Evolutionary conservation across 2,329 filamentous ascomycete species (phyloP).

Genomic region (Colletotrichum filicis): DNA sequence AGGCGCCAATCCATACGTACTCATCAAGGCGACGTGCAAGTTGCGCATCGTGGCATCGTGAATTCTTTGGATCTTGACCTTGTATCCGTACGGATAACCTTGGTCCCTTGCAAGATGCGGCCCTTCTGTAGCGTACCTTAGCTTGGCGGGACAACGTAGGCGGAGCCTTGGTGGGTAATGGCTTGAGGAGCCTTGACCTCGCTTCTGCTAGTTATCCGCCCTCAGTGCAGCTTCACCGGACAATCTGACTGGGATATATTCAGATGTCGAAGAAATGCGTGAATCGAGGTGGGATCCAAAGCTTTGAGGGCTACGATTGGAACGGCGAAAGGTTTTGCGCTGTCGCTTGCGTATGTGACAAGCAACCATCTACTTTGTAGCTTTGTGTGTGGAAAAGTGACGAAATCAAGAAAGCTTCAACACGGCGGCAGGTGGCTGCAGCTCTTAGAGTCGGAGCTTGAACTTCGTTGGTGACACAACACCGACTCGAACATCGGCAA

Average conservation of each 20-base stretch:
- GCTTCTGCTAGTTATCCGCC: conserved; percentile 29
- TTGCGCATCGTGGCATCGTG: not conserved
- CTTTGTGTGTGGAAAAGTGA: not conserved
- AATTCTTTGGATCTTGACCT: conserved; percentile 6
- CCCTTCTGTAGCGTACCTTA: conserved; percentile 17
- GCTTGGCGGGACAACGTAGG: conserved; percentile 24
- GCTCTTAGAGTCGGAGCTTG: not conserved
- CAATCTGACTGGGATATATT: not conserved
- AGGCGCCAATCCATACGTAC: conserved; percentile 4
- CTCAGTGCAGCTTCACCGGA: conserved; percentile 1
- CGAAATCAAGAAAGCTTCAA: conserved; percentile 6
- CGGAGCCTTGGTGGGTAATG: conserved; percentile 15
- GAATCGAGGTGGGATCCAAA: not conserved
- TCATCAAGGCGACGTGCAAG: not conserved
- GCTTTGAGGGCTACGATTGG: not conserved
- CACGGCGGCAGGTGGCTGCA: not conserved
- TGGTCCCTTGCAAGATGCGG: conserved; percentile 12
- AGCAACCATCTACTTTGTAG: not conserved
- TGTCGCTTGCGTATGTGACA: not conserved
- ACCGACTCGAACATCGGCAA: not conserved
- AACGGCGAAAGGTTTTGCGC: not conserved
- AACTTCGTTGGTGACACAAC: conserved; percentile 8
- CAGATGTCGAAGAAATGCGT: not conserved
- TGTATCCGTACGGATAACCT: not conserved
- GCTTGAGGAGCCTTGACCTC: conserved; percentile 9